A percentile compares a stretch with the other conserved stretches of the same genome.
These are phyloP conservation scores for Pulveroboletus sp. DNA, from an alignment of 768 basidiomycete species.

Conservation along the genomic window DNA sequence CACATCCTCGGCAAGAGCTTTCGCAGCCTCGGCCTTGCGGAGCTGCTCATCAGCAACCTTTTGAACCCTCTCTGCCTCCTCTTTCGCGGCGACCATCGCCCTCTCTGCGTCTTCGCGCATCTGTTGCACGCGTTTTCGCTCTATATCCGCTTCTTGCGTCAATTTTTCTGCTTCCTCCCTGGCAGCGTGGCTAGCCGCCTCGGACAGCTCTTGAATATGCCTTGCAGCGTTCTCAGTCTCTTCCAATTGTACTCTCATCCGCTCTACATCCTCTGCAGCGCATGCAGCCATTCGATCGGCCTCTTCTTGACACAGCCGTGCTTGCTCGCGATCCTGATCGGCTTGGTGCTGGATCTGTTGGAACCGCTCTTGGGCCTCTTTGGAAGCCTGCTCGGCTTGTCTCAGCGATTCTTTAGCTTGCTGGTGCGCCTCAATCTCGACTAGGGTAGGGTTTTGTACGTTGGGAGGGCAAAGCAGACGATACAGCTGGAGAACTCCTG, in stretches of 20 bases:
- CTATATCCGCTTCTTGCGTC: background rate
- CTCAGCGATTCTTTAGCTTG: slow-evolving; percentile 3
- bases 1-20: slow-evolving; percentile 6
- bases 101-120: slow-evolving; percentile 14
- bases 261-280: slow-evolving; percentile 8
- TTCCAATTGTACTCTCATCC: slow-evolving; percentile 10
- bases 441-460: slow-evolving; percentile 11
- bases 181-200: slow-evolving; percentile 3
- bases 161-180: background rate
- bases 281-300: slow-evolving; percentile 1
- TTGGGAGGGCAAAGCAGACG: background rate
- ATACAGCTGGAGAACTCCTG: too few relatives aligned
- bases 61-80: slow-evolving; percentile 8
- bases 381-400: slow-evolving; percentile 3
- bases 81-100: slow-evolving; percentile 5
- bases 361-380: background rate
- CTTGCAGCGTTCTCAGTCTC: background rate
- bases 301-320: slow-evolving; percentile 2
- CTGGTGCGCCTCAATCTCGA: slow-evolving; percentile 2
- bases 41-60: slow-evolving; percentile 14
- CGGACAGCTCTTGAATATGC: slow-evolving; percentile 1
- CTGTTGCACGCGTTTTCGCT: slow-evolving; percentile 5
- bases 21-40: slow-evolving; percentile 12
- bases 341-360: background rate
- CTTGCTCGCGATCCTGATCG: slow-evolving; percentile 7